Percentiles rank a stretch among this genome's conserved stretches.
Evolutionary conservation across 2,329 filamentous ascomycete genomes (phyloP).

Genomic region (Pseudocercospora macadamiae): DNA sequence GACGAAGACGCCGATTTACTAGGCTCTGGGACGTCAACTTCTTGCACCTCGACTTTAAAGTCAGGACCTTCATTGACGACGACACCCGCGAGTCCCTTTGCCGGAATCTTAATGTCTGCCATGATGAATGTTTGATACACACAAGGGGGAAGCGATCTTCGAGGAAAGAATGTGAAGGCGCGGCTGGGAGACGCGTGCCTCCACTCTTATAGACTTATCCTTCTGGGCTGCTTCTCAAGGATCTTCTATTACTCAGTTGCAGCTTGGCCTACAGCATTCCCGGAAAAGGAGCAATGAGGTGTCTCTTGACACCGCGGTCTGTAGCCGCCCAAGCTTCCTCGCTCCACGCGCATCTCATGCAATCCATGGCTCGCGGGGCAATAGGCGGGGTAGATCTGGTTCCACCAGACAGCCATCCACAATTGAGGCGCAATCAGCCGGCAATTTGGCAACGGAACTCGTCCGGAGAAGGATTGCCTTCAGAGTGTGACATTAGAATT

Average conservation of each 20-base stretch:
- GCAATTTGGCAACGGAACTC: background rate
- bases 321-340: background rate
- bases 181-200: background rate
- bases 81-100: constrained; percentile 55
- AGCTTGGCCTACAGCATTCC: background rate
- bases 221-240: background rate
- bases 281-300: background rate
- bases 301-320: constrained; percentile 2
- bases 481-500: background rate
- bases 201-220: background rate
- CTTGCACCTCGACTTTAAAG: constrained; percentile 52
- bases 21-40: constrained; percentile 53
- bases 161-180: background rate
- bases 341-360: background rate
- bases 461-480: constrained; percentile 1
- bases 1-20: constrained; percentile 38
- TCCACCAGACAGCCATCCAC: constrained; percentile 1
- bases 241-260: background rate
- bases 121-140: no score
- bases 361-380: constrained; percentile 3
- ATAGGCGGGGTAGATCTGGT: constrained; percentile 7
- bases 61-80: constrained; percentile 55
- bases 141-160: no score
- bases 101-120: constrained; percentile 41
- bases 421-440: background rate